phyloP scores from a whole-genome alignment of 805 yeast species.

The Candida sphagnicola region DNA sequence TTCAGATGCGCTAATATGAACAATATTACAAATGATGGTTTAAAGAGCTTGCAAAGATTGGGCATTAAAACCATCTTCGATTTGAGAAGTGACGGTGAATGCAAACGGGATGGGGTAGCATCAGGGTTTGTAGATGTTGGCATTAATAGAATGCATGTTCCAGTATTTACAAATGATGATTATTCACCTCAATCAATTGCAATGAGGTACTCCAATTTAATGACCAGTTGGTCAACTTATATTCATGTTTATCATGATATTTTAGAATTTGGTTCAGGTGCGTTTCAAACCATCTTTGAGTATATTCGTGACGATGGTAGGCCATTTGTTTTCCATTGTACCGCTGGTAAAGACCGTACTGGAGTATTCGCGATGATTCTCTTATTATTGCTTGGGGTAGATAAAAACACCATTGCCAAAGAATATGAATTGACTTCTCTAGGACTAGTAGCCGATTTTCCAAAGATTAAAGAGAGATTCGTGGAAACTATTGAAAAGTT shows the following conservation, averaged over 20 bases:
- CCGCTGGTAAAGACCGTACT: conserved; percentile 86
- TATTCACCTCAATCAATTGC: conserved; percentile 66
- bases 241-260: conserved; percentile 60
- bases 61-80: conserved; percentile 60
- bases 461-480: conserved; percentile 32
- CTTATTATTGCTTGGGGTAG: conserved; percentile 61
- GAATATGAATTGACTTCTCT: conserved; percentile 74
- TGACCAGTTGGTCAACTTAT: conserved; percentile 60
- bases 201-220: conserved; percentile 46
- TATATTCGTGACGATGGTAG: conserved; percentile 51
- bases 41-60: conserved; percentile 32
- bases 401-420: conserved; percentile 57
- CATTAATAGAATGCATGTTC: conserved; percentile 46
- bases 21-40: conserved; percentile 49
- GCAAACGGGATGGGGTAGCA: conserved; percentile 43
- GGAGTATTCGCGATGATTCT: conserved; percentile 71
- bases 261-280: conserved; percentile 43
- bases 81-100: conserved; percentile 60
- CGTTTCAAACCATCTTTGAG: conserved; percentile 49
- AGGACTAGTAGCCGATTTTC: conserved; percentile 55
- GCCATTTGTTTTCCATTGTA: conserved; percentile 65
- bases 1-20: conserved; percentile 65
- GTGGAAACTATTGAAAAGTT: conserved; percentile 27
- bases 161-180: conserved; percentile 52
- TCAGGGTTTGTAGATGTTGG: conserved; percentile 35